Evolutionary conservation across 768 basidiomycete genomes (phyloP).

Genomic region (Pluteus cervinus): DNA sequence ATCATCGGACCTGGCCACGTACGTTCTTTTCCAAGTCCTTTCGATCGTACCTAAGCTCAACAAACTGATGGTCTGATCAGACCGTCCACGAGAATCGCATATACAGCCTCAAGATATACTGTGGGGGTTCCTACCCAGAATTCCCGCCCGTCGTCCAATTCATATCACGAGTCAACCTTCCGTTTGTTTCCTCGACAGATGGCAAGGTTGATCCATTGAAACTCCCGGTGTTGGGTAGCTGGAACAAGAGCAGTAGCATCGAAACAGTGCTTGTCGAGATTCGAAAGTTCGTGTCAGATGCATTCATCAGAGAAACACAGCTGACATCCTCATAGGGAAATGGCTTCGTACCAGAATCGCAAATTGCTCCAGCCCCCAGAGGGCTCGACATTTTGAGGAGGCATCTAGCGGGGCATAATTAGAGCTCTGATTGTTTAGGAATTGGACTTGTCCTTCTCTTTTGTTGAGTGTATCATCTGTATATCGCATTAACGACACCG

Average conservation of each 20-base stretch:
- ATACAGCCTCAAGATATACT: constrained; percentile 89
- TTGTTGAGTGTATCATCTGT: no score
- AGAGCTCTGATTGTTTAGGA: no score
- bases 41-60: constrained; percentile 3
- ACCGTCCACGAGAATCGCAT: constrained; percentile 99
- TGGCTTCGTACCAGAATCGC: constrained; percentile 87
- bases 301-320: constrained; percentile 1
- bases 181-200: constrained; percentile 72
- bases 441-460: no score
- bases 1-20: constrained; percentile 99
- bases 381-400: constrained; percentile 62
- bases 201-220: constrained; percentile 76
- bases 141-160: constrained; percentile 77
- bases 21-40: constrained; percentile 25
- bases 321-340: constrained; percentile 56
- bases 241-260: constrained; percentile 74
- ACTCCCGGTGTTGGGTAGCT: constrained; percentile 66
- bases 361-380: constrained; percentile 96
- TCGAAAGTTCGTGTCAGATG: constrained; percentile 56
- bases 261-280: constrained; percentile 93
- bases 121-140: constrained; percentile 74
- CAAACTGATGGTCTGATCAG: constrained; percentile 32
- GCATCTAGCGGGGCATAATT: no score
- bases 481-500: no score
- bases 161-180: constrained; percentile 85